Evolutionary conservation across 495 filamentous ascomycete species (phyloP).

Genomic region (Penicillium simplicissimum): DNA sequence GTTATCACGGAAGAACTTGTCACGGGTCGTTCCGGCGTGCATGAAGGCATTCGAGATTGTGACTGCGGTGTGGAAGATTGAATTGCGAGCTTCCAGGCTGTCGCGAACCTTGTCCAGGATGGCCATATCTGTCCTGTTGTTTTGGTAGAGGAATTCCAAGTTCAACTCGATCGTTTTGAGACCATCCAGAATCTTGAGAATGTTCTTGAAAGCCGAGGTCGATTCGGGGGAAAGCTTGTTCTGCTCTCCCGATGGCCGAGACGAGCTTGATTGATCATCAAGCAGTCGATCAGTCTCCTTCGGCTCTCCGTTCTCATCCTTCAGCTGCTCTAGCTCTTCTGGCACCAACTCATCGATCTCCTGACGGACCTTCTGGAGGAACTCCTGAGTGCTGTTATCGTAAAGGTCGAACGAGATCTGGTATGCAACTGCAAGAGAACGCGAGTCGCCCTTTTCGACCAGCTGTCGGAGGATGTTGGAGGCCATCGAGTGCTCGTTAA

Average conservation of each 20-base stretch:
- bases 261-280: constrained; percentile 43
- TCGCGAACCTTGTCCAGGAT: constrained; percentile 96
- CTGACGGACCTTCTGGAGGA: constrained; percentile 84
- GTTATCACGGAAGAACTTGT: constrained; percentile 96
- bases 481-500: constrained; percentile 89
- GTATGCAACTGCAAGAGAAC: constrained; percentile 82
- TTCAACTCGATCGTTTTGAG: constrained; percentile 91
- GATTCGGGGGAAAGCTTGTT: constrained; percentile 48
- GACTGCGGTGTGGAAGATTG: constrained; percentile 96
- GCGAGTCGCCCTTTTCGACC: constrained; percentile 73
- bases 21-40: constrained; percentile 98
- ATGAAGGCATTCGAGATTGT: constrained; percentile 99
- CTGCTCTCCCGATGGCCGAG: constrained; percentile 42
- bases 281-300: constrained; percentile 57
- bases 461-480: constrained; percentile 83
- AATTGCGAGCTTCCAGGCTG: constrained; percentile 91
- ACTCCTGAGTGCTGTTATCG: constrained; percentile 97
- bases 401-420: constrained; percentile 98
- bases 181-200: constrained; percentile 84
- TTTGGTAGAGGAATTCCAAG: constrained; percentile 93
- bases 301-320: constrained; percentile 51
- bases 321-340: constrained; percentile 38
- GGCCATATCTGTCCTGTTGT: constrained; percentile 81
- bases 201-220: constrained; percentile 68
- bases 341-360: constrained; percentile 67